Base-by-base conservation (phyloP, 2,329 filamentous ascomycete genomes). In the Cryphonectria parasitica region DNA sequence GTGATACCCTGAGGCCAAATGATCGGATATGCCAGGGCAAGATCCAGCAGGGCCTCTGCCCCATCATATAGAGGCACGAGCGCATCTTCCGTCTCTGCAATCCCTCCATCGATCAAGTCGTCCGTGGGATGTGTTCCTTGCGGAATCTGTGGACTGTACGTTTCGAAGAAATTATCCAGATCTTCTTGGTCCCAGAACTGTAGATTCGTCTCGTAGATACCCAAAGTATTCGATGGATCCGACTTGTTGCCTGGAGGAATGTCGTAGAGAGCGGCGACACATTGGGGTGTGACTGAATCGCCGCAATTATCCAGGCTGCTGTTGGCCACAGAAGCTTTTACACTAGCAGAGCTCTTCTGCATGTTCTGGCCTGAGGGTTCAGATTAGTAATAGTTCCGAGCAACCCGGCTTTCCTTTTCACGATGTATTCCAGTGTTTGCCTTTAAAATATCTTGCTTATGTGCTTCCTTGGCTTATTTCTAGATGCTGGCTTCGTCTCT, bases 1-100 rank as follows among this genome's bases (percentile, higher is more conserved):
- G 77, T 78, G 8, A 77, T 76, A 15, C 75, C 79, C 68, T 82
- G 80, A 13, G 82, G 82, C 62, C 79, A 82, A 69, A 83, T 79
- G 67, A 83, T 78, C 1, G 82, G 79, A 67, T 79, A 80, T 13
- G 76, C 74, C 52, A 75, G 73, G 63, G 78, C 72, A 67, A 83
- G 79, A 74, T 83, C 82, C 13, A 83, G 75, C 56, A 80, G 77
- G n/a, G 75, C 74, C 72, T 82, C 80, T 1, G 71, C 74, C 34
- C 79, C 80, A 31, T 75, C 76, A 64, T 64, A 34, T 3, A 45
- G 36, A 28, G 61, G 36, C n/a, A 64, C 39, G 2, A 58, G 39
- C 4, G 54, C 39, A 25, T 71, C 61, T 10, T 39, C 13, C 3
- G 70, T 71, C n/a, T 66, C n/a, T 17, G 67, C 70, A 45, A 71